Conservation (phyloP, 2,329 filamentous ascomycete genomes). For the Diplodia seriata region DNA sequence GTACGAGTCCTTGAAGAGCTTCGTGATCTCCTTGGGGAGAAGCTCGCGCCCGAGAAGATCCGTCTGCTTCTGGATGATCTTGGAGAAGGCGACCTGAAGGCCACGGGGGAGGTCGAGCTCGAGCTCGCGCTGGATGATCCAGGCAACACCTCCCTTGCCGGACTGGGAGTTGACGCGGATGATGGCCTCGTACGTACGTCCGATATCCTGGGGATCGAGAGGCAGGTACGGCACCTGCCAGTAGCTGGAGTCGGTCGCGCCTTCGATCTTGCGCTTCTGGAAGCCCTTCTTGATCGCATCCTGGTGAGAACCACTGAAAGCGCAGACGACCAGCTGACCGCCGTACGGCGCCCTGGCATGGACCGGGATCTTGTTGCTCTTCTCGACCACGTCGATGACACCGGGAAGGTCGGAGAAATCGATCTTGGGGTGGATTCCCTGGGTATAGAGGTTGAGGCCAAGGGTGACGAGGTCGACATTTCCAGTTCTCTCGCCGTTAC, state of each 20-base stretch:
- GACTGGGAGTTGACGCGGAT: slow-evolving; percentile 97
- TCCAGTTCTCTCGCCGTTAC: slow-evolving; percentile 93
- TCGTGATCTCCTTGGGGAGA: slow-evolving; percentile 79
- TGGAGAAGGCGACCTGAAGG: slow-evolving; percentile 89
- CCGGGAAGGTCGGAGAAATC: slow-evolving; percentile 90
- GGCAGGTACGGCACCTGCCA: slow-evolving; percentile 94
- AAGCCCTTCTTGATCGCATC: slow-evolving; percentile 95
- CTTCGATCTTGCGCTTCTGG: slow-evolving; percentile 69
- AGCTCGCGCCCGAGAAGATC: slow-evolving; percentile 85
- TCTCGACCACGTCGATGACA: slow-evolving; percentile 88
- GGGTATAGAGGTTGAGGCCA: slow-evolving; percentile 91
- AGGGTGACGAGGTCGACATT: slow-evolving; percentile 95
- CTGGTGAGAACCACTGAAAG: slow-evolving; percentile 91
- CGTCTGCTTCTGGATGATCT: slow-evolving; percentile 81
- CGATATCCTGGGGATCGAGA: slow-evolving; percentile 90
- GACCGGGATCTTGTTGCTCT: slow-evolving; percentile 92
- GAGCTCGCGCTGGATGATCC: slow-evolving; percentile 88
- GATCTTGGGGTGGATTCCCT: slow-evolving; percentile 82
- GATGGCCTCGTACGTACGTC: slow-evolving; percentile 95
- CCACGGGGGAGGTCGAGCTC: slow-evolving; percentile 92
- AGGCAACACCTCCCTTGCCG: slow-evolving; percentile 92
- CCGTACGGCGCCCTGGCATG: slow-evolving; percentile 90
- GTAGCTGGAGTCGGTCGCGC: slow-evolving; percentile 65
- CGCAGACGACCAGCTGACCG: slow-evolving; percentile 88
- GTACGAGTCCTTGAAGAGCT: slow-evolving; percentile 88